Evolutionary conservation across 2,329 filamentous ascomycete genomes (phyloP).

Genomic region (Colletotrichum zoysiae): DNA sequence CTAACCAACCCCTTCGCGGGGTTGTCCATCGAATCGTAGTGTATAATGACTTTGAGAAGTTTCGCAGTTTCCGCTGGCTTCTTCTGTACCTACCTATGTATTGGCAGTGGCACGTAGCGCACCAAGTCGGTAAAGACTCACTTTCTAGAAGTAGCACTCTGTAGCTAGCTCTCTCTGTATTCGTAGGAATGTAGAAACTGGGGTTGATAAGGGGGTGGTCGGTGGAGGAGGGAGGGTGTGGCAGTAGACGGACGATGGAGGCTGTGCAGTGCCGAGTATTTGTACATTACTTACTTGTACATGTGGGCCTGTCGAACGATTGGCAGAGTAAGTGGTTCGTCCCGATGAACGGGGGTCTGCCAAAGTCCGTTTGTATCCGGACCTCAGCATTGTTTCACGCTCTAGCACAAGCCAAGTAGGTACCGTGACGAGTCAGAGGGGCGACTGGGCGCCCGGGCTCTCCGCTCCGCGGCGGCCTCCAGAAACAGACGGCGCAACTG

Average conservation of each 20-base stretch:
- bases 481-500: background rate
- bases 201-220: background rate
- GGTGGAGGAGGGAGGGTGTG: background rate
- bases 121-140: background rate
- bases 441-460: slow-evolving; percentile 22
- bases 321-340: slow-evolving; percentile 27
- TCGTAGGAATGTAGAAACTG: no score
- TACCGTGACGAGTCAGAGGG: background rate
- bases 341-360: slow-evolving; percentile 9
- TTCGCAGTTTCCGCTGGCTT: background rate
- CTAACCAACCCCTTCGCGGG: background rate
- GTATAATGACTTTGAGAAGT: no score
- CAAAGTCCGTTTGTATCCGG: background rate
- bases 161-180: background rate
- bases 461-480: slow-evolving; percentile 20
- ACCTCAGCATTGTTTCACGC: slow-evolving; percentile 32
- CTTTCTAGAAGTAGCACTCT: background rate
- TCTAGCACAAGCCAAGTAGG: background rate
- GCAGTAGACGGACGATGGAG: background rate
- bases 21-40: background rate
- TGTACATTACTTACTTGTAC: no score
- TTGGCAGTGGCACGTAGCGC: background rate
- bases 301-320: no score
- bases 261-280: background rate
- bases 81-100: no score